phyloP scores from a whole-genome alignment of 345 rosid species.

The Brassica nigra region DNA sequence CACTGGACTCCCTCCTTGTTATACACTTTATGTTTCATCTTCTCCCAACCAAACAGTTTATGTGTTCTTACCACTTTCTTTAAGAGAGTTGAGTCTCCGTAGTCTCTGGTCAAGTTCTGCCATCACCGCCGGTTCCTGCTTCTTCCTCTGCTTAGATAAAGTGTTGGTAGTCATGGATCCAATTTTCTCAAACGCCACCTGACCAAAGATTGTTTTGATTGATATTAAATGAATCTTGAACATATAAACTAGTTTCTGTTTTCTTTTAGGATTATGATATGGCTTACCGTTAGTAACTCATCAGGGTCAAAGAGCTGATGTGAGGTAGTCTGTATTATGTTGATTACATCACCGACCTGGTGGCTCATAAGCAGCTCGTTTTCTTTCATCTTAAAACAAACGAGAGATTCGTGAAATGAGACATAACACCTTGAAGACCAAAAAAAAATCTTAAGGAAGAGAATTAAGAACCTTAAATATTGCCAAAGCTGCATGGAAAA shows the following conservation, averaged over 20 bases:
- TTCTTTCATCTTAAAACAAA: slow-evolving; percentile 82
- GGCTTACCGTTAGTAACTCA: slow-evolving; percentile 76
- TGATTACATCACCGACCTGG: slow-evolving; percentile 92
- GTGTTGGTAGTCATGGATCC: slow-evolving; percentile 93
- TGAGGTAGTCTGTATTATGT: slow-evolving; percentile 78
- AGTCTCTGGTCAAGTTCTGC: slow-evolving; percentile 95
- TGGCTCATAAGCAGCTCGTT: slow-evolving; percentile 81
- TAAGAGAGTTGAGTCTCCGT: slow-evolving; percentile 74
- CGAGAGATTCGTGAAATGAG: slow-evolving; percentile 4
- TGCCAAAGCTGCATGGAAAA: slow-evolving; percentile 96
- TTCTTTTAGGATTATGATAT: background rate
- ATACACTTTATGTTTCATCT: slow-evolving; percentile 26
- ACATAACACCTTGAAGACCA: background rate
- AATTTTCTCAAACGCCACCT: slow-evolving; percentile 94
- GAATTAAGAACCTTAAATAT: slow-evolving; percentile 71
- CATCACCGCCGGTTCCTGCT: slow-evolving; percentile 96
- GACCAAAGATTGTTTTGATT: slow-evolving; percentile 15
- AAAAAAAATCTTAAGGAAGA: slow-evolving; percentile 5
- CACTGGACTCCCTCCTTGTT: slow-evolving; percentile 30
- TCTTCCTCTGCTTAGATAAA: slow-evolving; percentile 92
- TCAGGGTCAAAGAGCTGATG: slow-evolving; percentile 98
- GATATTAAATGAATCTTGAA: background rate
- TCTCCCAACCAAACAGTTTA: background rate
- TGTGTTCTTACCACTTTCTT: slow-evolving; percentile 46
- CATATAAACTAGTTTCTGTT: background rate